A percentile compares a stretch with the other conserved stretches of the same genome.
These are phyloP conservation scores for Tylopilus subfusipes DNA, from an alignment of 768 basidiomycete genomes.

Conservation along the genomic window DNA sequence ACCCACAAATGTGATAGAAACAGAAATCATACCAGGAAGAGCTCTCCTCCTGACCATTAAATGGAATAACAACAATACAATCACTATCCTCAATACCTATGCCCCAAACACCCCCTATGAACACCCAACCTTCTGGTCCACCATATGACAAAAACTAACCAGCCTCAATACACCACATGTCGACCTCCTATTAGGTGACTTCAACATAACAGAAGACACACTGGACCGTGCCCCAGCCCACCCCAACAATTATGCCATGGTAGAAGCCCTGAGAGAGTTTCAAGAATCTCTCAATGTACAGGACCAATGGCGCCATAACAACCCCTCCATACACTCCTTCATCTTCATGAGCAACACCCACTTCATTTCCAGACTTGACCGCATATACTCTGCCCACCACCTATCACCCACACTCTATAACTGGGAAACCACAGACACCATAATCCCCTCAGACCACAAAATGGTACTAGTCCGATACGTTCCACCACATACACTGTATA, in stretches of 20 bases:
- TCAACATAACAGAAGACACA: conserved; percentile 39
- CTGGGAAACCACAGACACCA: neutral
- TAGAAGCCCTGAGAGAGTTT: conserved; percentile 10
- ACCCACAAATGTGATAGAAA: no score
- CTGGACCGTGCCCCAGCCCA: conserved; percentile 35
- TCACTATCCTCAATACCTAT: no score
- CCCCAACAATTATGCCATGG: conserved; percentile 7
- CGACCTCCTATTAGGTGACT: conserved; percentile 40
- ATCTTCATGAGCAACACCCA: neutral
- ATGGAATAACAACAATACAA: no score
- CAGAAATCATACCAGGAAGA: no score
- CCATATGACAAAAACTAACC: no score
- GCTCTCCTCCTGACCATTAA: no score
- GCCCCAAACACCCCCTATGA: no score
- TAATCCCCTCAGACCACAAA: conserved; percentile 4
- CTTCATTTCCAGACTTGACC: neutral
- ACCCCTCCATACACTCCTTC: neutral
- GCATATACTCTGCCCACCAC: neutral
- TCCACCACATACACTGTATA: neutral
- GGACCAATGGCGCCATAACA: neutral
- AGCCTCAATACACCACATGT: no score
- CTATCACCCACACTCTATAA: neutral
- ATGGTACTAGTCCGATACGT: neutral
- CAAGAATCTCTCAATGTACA: neutral
- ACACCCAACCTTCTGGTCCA: no score